phyloP scores from a whole-genome alignment of 164 flowering plant genomes.

The Magnolia sinica region DNA sequence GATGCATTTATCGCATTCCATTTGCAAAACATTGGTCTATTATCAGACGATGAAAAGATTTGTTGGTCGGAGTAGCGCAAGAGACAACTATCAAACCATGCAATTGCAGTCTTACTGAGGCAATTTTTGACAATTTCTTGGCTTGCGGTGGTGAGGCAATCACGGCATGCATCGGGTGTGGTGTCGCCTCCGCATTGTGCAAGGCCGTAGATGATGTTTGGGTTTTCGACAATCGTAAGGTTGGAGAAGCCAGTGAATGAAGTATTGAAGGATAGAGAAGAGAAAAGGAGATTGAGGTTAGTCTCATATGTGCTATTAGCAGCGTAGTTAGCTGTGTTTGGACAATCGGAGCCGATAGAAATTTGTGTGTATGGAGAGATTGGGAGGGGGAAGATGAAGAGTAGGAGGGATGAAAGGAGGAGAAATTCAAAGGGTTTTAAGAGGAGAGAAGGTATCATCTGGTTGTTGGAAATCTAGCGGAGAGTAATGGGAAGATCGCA shows the following conservation, averaged over 20 bases:
- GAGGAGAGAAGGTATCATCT: not conserved
- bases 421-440: not conserved
- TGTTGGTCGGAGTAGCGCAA: not conserved
- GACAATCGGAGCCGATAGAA: not conserved
- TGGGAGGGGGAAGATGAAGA: not conserved
- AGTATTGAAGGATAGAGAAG: conserved; percentile 5
- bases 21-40: not conserved
- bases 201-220: not conserved
- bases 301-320: conserved; percentile 4
- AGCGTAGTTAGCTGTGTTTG: not conserved
- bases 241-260: conserved; percentile 3
- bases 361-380: not conserved
- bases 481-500: no score
- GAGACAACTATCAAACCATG: conserved; percentile 4
- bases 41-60: not conserved
- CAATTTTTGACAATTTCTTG: not conserved
- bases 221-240: not conserved
- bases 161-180: not conserved
- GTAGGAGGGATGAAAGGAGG: not conserved
- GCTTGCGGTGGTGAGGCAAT: not conserved
- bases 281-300: conserved; percentile 10
- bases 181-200: not conserved
- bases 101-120: not conserved
- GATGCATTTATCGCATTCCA: not conserved
- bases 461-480: not conserved